Conservation (phyloP, 2,329 filamentous ascomycete genomes). For the Colletotrichum higginsianum region DNA sequence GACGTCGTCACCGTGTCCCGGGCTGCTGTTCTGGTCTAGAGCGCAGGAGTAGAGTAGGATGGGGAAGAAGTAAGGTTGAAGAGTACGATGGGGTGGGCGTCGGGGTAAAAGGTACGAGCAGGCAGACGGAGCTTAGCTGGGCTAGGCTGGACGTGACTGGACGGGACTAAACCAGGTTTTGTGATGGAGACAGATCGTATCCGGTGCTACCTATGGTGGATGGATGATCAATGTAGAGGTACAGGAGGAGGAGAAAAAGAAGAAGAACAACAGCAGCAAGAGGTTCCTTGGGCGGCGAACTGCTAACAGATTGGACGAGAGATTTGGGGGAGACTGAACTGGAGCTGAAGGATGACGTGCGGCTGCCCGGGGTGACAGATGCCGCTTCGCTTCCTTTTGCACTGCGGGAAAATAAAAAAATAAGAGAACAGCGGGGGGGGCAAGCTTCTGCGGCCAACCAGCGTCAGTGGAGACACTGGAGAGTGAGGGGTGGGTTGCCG, state of each 20-base stretch:
- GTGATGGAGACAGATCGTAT: neutral
- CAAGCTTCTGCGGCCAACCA: constrained; percentile 5
- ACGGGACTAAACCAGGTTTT: neutral
- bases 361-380: constrained; percentile 37
- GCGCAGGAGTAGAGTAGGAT: neutral
- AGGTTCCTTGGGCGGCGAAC: constrained; percentile 7
- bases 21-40: neutral
- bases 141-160: neutral
- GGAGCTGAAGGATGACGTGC: constrained; percentile 36
- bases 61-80: neutral
- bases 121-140: neutral
- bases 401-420: neutral
- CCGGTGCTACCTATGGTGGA: too few relatives aligned
- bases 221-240: neutral
- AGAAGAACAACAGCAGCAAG: neutral
- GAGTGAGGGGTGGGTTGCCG: constrained; percentile 14
- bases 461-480: neutral
- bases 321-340: neutral
- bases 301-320: neutral
- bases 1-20: neutral
- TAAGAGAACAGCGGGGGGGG: neutral
- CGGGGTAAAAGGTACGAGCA: neutral
- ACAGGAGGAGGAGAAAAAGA: neutral
- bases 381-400: constrained; percentile 7
- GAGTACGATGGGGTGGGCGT: neutral